Percentiles rank a stretch among this genome's conserved stretches.
These are phyloP conservation scores for Rhodotorula diobovata DNA, from an alignment of 768 basidiomycete species.

Conservation along the genomic window DNA sequence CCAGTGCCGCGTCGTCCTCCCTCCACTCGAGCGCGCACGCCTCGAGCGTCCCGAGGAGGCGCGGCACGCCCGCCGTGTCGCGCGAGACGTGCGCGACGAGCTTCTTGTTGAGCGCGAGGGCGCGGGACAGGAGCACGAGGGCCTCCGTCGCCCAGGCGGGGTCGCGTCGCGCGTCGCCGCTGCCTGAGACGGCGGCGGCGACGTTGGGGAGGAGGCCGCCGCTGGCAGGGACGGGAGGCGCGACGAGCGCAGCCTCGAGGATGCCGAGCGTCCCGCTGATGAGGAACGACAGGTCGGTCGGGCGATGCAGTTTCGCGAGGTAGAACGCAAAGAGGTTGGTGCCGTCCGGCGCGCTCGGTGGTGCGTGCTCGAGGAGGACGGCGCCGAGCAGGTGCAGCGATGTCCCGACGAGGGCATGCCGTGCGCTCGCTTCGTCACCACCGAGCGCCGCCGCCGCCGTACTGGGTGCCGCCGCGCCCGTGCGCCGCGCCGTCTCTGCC, in stretches of 20 bases:
- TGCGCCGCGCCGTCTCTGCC: conserved; percentile 3
- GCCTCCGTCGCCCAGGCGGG: conserved; percentile 11
- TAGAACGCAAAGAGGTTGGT: conserved; percentile 91
- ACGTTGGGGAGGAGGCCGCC: background rate
- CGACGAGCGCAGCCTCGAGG: conserved; percentile 3
- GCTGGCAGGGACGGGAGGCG: background rate
- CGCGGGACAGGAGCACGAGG: conserved; percentile 67
- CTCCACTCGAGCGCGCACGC: conserved; percentile 63
- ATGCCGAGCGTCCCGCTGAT: conserved; percentile 59
- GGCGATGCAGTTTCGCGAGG: conserved; percentile 87
- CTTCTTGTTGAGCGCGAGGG: conserved; percentile 71
- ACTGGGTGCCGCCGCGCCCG: conserved; percentile 57
- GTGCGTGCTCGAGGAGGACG: conserved; percentile 75
- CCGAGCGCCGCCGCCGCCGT: conserved; percentile 57
- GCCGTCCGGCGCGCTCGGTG: conserved; percentile 40
- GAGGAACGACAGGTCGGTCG: conserved; percentile 81
- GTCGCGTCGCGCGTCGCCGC: background rate
- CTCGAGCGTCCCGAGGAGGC: conserved; percentile 17
- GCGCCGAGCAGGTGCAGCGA: conserved; percentile 73
- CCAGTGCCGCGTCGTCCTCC: conserved; percentile 75
- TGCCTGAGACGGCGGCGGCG: conserved; percentile 12
- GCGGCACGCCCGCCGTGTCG: background rate
- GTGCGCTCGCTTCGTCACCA: conserved; percentile 52
- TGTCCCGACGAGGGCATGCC: conserved; percentile 65
- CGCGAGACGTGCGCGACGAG: conserved; percentile 8